A percentile compares a stretch with the other conserved stretches of the same genome.
phyloP scores from a whole-genome alignment of 257 asterid species.

The Solanum stenotomum region DNA sequence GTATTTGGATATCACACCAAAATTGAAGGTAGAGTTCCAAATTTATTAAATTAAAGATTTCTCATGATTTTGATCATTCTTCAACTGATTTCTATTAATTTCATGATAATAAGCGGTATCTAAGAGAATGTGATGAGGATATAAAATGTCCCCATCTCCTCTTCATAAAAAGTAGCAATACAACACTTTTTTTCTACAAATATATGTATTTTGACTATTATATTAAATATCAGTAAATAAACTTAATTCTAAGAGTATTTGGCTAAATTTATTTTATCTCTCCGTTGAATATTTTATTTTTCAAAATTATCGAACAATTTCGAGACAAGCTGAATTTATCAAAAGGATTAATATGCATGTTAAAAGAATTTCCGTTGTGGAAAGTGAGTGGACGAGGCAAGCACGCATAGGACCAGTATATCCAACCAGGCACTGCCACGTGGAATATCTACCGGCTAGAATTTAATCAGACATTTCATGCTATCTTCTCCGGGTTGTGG shows the following conservation, averaged over 20 bases:
- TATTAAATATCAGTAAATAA: background rate
- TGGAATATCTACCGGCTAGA: conserved; percentile 1
- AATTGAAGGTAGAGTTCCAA: no score
- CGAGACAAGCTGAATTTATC: background rate
- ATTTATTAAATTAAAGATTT: no score
- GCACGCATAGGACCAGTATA: background rate
- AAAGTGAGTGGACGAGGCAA: background rate
- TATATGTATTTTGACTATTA: no score
- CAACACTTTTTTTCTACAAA: no score
- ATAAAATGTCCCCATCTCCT: background rate
- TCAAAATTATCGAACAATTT: background rate
- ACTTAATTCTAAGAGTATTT: background rate
- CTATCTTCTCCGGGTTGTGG: background rate
- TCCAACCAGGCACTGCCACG: conserved; percentile 25
- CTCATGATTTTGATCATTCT: no score
- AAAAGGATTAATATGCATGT: background rate
- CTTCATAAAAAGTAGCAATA: no score
- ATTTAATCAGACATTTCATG: background rate
- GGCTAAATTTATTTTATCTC: background rate
- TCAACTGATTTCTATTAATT: background rate
- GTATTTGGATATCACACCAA: no score
- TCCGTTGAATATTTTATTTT: background rate
- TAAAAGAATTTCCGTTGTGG: background rate
- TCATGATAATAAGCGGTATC: background rate
- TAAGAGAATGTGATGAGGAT: no score